A percentile compares a stretch with the other conserved stretches of the same genome.
Evolutionary conservation across 495 filamentous ascomycete genomes (phyloP).

Genomic region (Neurospora sp.): DNA sequence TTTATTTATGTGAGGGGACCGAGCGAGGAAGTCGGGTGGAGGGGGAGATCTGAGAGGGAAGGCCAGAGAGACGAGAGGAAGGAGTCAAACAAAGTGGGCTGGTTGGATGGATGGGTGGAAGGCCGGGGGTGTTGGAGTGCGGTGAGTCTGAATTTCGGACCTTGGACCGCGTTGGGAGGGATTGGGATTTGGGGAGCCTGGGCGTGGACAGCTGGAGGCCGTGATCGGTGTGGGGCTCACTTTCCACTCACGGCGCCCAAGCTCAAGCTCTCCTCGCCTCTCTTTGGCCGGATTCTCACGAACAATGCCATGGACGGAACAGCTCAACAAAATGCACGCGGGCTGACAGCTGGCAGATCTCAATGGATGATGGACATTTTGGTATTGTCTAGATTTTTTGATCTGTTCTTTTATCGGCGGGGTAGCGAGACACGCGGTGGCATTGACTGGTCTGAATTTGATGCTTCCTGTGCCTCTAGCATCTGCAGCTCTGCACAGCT

Average conservation of each 20-base stretch:
- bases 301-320: not conserved
- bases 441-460: not conserved
- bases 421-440: not conserved
- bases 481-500: not conserved
- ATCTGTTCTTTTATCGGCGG: not conserved
- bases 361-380: not conserved
- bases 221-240: slow-evolving; percentile 16
- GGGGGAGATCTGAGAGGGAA: slow-evolving; percentile 3
- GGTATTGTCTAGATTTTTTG: not conserved
- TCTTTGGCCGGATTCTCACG: not conserved
- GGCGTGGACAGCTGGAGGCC: slow-evolving; percentile 9
- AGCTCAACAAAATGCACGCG: not conserved
- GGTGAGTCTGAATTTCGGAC: slow-evolving; percentile 6
- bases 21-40: slow-evolving; percentile 7
- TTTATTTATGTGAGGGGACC: not conserved
- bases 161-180: not conserved
- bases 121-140: slow-evolving; percentile 8
- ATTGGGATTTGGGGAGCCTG: not conserved
- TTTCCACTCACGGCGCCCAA: slow-evolving; percentile 14
- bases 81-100: slow-evolving; percentile 3
- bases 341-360: not conserved
- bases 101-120: slow-evolving; percentile 2
- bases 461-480: not conserved
- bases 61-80: slow-evolving; percentile 1
- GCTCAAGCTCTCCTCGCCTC: slow-evolving; percentile 1